A percentile compares a stretch with the other conserved stretches of the same genome.
Conservation (phyloP, 2,329 filamentous ascomycete genomes). For the Akanthomyces lecanii region DNA sequence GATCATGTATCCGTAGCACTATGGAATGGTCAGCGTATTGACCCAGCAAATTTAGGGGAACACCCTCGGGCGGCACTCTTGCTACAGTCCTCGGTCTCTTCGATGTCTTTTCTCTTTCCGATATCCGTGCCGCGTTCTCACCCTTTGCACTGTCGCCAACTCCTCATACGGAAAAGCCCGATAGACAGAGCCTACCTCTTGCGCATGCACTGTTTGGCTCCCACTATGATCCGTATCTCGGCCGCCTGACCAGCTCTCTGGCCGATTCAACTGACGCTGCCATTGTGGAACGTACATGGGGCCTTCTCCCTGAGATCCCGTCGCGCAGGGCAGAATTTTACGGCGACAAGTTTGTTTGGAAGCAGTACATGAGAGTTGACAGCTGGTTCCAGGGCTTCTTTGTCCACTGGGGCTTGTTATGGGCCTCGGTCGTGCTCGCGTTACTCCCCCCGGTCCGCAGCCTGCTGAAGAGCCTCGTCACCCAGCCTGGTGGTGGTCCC, state of each 20-base stretch:
- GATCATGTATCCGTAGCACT: background rate
- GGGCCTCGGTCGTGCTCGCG: conserved; percentile 42
- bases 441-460: conserved; percentile 43
- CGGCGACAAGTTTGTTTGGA: conserved; percentile 57
- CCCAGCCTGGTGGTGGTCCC: conserved; percentile 53
- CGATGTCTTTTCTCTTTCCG: conserved; percentile 46
- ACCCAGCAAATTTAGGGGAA: conserved; percentile 32
- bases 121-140: conserved; percentile 41
- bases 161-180: conserved; percentile 35
- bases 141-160: conserved; percentile 58
- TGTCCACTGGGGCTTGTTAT: conserved; percentile 45
- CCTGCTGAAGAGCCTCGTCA: conserved; percentile 41
- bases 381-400: conserved; percentile 47
- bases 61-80: conserved; percentile 63
- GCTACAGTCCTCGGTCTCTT: conserved; percentile 60
- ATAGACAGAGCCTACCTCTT: conserved; percentile 32
- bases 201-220: conserved; percentile 48
- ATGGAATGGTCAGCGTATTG: background rate
- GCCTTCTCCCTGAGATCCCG: conserved; percentile 47
- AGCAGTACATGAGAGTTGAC: conserved; percentile 48
- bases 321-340: conserved; percentile 46
- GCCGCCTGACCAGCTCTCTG: conserved; percentile 51
- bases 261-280: conserved; percentile 47
- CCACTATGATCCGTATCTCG: conserved; percentile 46
- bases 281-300: conserved; percentile 60